A percentile compares a stretch with the other conserved stretches of the same genome.
phyloP scores from a whole-genome alignment of 768 basidiomycete genomes.

The Kwoniella mangroviensis region DNA sequence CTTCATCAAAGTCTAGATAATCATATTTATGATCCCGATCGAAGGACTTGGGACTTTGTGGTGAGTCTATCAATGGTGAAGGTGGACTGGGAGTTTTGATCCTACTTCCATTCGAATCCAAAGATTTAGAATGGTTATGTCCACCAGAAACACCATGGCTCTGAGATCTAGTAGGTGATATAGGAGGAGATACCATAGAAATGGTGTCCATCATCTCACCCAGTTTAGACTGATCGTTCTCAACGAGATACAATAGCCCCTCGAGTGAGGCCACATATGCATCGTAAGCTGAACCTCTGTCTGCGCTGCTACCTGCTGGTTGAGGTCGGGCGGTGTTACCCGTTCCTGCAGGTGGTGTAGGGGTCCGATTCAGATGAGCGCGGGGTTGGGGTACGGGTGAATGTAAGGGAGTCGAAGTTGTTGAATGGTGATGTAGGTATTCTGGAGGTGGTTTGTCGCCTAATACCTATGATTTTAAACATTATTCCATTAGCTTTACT shows the following conservation, averaged over 20 bases:
- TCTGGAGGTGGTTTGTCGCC: conserved; percentile 9
- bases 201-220: conserved; percentile 30
- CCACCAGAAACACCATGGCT: background rate
- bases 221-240: conserved; percentile 29
- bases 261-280: conserved; percentile 34
- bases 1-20: background rate
- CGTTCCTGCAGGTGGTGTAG: background rate
- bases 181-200: background rate
- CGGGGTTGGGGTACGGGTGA: conserved; percentile 7
- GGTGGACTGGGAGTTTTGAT: conserved; percentile 6
- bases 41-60: conserved; percentile 8
- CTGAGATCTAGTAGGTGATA: background rate
- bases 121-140: background rate
- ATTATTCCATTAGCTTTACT: background rate
- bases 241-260: conserved; percentile 29
- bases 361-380: background rate
- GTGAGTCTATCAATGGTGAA: conserved; percentile 18
- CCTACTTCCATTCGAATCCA: background rate
- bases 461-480: background rate
- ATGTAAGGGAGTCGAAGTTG: background rate
- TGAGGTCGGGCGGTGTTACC: background rate
- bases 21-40: background rate
- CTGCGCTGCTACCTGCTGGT: background rate
- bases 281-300: conserved; percentile 18
- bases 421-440: conserved; percentile 6